Base-by-base conservation (phyloP, 768 basidiomycete genomes). In the Xanthoconium purpureum region DNA sequence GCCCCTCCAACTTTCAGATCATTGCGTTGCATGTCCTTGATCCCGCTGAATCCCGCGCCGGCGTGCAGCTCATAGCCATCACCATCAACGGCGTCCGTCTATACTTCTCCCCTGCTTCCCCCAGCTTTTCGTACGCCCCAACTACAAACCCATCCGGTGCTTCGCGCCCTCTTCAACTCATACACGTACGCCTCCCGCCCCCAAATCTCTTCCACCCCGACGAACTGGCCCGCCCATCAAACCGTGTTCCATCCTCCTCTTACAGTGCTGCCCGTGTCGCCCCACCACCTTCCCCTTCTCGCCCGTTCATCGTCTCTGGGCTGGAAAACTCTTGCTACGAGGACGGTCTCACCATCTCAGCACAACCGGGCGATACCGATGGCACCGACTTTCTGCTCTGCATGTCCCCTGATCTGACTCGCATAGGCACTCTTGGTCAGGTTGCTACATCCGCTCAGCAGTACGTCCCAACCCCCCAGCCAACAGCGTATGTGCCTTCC, bases 41-140 rank as follows among this genome's bases (percentile, higher is more conserved):
- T 39, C 78, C 78, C 11, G 71, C 77, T 13, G 89, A 91, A 68
- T 87, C 89, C 29, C 85, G 84, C 15, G 74, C 80, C 28, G 83
- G 83, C 14, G 74, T 90, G 13, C 90, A 91, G 55, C 79, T 98
- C 11, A 77, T 97, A 47, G 93, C 88, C 2, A 73, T 95, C 46
- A 93, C 94, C 24, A 76, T 80, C 30, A 94, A 87, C 50, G 94
- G 91, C 13, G 83, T 89, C 4, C 85, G 95, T 48, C 77, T 96
- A 1, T 98, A 91, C 76, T 93, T 97, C 67, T 81, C 81, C 2
- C 80, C 87, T 4, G 74, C 80, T 5, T 64, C 74, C 0, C 72
- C 74, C 49, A 74, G 75, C 24, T 86, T 84, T 68, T 74, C 79
- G 43, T 82, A 80, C 57, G 73, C 75, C 29, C 67, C 75, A 12